Evolutionary conservation across 2,329 filamentous ascomycete species (phyloP).

Genomic region (Exophiala lecanii-corni): DNA sequence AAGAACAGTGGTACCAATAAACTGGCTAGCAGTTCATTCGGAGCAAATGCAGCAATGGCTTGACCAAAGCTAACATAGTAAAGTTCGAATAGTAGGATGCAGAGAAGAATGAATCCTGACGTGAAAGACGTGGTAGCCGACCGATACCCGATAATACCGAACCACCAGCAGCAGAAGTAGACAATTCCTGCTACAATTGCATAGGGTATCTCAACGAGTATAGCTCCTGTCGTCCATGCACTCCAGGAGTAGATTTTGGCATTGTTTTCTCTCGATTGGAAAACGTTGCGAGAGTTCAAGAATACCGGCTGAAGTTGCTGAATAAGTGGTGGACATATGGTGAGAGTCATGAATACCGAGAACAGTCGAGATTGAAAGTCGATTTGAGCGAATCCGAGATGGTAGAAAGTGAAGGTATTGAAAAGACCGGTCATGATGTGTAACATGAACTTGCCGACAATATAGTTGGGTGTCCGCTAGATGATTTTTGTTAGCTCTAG

Average conservation of each 20-base stretch:
- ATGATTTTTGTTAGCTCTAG: neutral
- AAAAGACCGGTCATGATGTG: conserved; percentile 62
- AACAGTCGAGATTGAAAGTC: conserved; percentile 70
- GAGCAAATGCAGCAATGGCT: conserved; percentile 61
- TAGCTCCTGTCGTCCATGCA: conserved; percentile 61
- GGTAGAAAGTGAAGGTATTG: conserved; percentile 67
- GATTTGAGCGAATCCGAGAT: conserved; percentile 52
- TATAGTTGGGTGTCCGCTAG: conserved; percentile 56
- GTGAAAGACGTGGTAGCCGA: conserved; percentile 45
- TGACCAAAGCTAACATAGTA: conserved; percentile 51
- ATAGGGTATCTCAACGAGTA: conserved; percentile 68
- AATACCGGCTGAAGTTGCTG: conserved; percentile 74
- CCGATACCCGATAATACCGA: conserved; percentile 52
- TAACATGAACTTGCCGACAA: conserved; percentile 55
- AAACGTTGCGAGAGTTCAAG: conserved; percentile 61
- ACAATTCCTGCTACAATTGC: conserved; percentile 60
- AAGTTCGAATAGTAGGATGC: conserved; percentile 60
- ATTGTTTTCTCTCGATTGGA: conserved; percentile 67
- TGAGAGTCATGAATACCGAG: conserved; percentile 71
- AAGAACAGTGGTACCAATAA: conserved; percentile 66
- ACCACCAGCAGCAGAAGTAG: conserved; percentile 64
- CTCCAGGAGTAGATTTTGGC: conserved; percentile 76
- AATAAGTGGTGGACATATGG: conserved; percentile 68
- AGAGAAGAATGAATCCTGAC: conserved; percentile 59
- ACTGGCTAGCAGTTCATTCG: conserved; percentile 63